Percentiles rank a stretch among this genome's conserved stretches.
Conservation (phyloP, 1,284 basidiomycete species). For the Termitomyces sp. region DNA sequence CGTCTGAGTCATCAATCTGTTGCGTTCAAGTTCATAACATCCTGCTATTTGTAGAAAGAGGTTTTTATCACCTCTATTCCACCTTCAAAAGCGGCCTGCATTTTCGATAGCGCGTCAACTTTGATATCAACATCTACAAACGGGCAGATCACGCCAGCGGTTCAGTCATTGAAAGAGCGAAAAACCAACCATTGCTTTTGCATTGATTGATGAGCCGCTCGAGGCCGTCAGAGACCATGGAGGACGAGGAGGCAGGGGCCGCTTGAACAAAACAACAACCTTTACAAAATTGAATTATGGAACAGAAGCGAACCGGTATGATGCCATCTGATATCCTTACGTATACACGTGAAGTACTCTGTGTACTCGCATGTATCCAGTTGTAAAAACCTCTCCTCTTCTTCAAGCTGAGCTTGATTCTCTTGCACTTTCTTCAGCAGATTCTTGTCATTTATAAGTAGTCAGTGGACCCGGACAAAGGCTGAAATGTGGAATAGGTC, state of each 20-base stretch:
- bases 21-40: conserved; percentile 2
- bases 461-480: not conserved
- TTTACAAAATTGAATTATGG: conserved; percentile 2
- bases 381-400: no score
- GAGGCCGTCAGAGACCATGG: conserved; percentile 50
- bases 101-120: conserved; percentile 71
- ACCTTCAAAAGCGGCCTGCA: conserved; percentile 67
- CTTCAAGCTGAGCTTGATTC: not conserved
- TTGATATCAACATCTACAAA: conserved; percentile 68
- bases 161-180: conserved; percentile 5
- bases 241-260: conserved; percentile 4
- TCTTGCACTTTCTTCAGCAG: not conserved
- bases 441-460: not conserved
- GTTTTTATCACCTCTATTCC: conserved; percentile 57
- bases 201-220: conserved; percentile 63
- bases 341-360: not conserved
- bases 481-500: no score
- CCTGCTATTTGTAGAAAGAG: not conserved
- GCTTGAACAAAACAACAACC: not conserved
- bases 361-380: no score
- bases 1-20: conserved; percentile 62
- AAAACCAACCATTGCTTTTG: conserved; percentile 57
- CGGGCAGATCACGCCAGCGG: conserved; percentile 8
- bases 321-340: conserved; percentile 1
- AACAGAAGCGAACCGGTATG: conserved; percentile 8